Evolutionary conservation across 495 filamentous ascomycete genomes (phyloP), one percentile per base, ranked within the genome.

Genomic region (Aspergillus sclerotiicarbonarius): DNA sequence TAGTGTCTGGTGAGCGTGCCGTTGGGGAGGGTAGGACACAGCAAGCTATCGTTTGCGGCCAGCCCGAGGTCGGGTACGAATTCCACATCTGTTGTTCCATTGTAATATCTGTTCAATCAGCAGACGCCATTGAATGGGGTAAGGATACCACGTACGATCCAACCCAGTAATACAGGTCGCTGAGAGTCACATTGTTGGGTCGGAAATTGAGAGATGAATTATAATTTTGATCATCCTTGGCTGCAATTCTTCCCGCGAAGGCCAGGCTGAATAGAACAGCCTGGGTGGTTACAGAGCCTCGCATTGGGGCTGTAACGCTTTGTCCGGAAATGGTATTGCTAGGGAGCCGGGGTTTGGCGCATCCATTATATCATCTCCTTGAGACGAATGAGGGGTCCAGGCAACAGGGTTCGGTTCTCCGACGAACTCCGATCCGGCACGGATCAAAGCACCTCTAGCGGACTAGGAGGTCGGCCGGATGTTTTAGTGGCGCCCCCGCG

Each of bases 111-210:
- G 25, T 25, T 25, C 5, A 25, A 25, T 25, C 25, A 25, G 25
- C 25, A 25, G 25, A 25, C 2, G 25, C 25, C 25, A 5, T 2
- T 5, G 25, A 25, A 25, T 3, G 5, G 25, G 2, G 25, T 25
- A 25, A 25, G 5, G 25, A 25, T 25, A 5, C 25, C 2, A 25
- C 25, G 13, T 52, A 52, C 50, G 50, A 52, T 2, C 50, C 50
- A n/a, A 52, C 50, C 50, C 50, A 52, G 31, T 37, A 30, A 12
- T 52, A 52, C 20, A 33, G n/a, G 4, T 16, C 50, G 31, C 15
- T 31, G 8, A 52, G 30, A 18, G 50, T 52, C 29, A 52, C 50
- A 20, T 52, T 52, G 2, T 52, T 10, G 7, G 50, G 50, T 7
- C 50, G 50, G 29, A 52, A 37, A 30, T 31, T 31, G 10, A 8